Percentiles rank a stretch among this genome's conserved stretches.
phyloP scores from a whole-genome alignment of 2,329 filamentous ascomycete species.

The Pseudogymnoascus sp. region DNA sequence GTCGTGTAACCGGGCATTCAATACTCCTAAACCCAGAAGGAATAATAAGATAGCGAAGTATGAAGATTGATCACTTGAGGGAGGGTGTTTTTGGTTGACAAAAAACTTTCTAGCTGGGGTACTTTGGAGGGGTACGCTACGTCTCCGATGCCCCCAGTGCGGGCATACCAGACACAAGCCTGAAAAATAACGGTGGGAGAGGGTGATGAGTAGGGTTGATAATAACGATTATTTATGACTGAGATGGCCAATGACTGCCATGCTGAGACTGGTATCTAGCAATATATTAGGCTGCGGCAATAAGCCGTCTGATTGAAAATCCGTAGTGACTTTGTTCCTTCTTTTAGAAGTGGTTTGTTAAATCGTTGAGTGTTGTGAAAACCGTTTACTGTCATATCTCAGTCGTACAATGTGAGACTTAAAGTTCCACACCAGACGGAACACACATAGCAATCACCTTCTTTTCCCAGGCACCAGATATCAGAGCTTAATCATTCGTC shows the following conservation, averaged over 20 bases:
- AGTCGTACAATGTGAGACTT: neutral
- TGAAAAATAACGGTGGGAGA: no score
- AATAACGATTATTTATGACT: neutral
- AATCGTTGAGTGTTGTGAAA: neutral
- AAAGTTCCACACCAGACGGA: neutral
- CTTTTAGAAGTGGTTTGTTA: neutral
- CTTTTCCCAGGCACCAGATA: neutral
- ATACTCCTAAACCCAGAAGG: neutral
- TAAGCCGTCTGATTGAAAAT: neutral
- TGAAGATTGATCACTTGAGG: neutral
- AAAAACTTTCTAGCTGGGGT: neutral
- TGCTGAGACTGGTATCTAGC: neutral
- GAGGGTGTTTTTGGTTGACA: neutral
- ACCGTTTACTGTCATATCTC: neutral
- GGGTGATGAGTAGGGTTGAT: neutral
- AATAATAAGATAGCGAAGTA: neutral
- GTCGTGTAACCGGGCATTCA: neutral
- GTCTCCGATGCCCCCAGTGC: neutral
- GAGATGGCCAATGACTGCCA: neutral
- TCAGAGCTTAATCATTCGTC: neutral
- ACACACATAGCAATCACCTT: neutral
- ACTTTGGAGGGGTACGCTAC: neutral
- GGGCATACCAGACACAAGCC: neutral
- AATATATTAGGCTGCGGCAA: neutral
- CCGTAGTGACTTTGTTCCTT: neutral